Evolutionary conservation across 768 basidiomycete species (phyloP).

Genomic region (Zangia roseola): DNA sequence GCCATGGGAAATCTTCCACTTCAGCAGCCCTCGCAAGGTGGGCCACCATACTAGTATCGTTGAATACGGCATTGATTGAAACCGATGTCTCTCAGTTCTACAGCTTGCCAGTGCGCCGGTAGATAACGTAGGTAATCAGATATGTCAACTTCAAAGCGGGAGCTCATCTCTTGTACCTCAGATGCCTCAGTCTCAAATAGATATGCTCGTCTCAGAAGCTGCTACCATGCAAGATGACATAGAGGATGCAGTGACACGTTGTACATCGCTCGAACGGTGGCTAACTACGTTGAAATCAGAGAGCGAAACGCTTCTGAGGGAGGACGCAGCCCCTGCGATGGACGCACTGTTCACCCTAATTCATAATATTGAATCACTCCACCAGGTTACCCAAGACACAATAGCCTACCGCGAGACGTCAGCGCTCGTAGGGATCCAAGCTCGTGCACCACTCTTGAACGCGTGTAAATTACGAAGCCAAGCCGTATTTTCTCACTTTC

Average conservation of each 20-base stretch:
- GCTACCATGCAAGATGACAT: constrained; percentile 8
- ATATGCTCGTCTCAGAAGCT: background rate
- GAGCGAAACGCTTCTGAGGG: constrained; percentile 3
- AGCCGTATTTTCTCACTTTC: constrained; percentile 5
- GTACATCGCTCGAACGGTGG: constrained; percentile 1
- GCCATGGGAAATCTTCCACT: no score
- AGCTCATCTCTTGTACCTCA: background rate
- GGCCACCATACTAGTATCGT: background rate
- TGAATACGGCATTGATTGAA: background rate
- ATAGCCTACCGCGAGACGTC: background rate
- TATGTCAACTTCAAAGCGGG: background rate
- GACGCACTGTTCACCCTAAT: constrained; percentile 4
- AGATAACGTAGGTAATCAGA: constrained; percentile 1
- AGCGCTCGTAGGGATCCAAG: background rate
- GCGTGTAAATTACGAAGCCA: constrained; percentile 7
- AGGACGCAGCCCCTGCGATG: constrained; percentile 6
- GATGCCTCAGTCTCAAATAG: constrained; percentile 1
- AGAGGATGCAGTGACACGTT: background rate
- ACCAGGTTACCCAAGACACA: background rate
- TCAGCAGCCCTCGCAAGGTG: background rate
- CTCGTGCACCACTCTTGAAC: constrained; percentile 1
- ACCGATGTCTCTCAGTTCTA: background rate
- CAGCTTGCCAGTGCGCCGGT: background rate
- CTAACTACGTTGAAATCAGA: background rate
- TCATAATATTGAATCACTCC: constrained; percentile 5